phyloP scores from a whole-genome alignment of 805 yeast species.

The Zygoascus bituminiphila region DNA sequence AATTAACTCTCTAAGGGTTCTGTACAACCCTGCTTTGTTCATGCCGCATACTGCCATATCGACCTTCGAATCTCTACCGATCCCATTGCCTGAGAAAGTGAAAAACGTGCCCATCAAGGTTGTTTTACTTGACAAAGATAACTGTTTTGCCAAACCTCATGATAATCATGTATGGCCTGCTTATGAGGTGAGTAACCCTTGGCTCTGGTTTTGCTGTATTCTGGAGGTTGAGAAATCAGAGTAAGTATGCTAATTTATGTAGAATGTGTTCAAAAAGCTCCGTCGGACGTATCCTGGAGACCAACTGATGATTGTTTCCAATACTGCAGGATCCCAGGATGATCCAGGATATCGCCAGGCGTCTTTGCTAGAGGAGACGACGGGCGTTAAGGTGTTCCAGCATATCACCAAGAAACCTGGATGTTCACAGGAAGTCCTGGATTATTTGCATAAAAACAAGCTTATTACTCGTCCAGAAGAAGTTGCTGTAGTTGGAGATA shows the following conservation, averaged over 20 bases:
- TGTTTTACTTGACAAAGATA: conserved; percentile 86
- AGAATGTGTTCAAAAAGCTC: conserved; percentile 47
- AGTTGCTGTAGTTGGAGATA: conserved; percentile 82
- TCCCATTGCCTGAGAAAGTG: conserved; percentile 35
- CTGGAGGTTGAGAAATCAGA: background rate
- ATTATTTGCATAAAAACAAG: conserved; percentile 45
- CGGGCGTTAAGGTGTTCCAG: conserved; percentile 32
- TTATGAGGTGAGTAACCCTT: conserved; percentile 31
- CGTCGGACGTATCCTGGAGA: conserved; percentile 52
- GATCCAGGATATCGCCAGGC: conserved; percentile 60
- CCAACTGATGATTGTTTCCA: conserved; percentile 68
- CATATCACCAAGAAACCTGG: conserved; percentile 31
- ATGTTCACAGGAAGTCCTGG: conserved; percentile 51
- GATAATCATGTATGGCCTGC: conserved; percentile 73
- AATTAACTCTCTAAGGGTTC: conserved; percentile 51
- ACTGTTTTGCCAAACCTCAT: conserved; percentile 84
- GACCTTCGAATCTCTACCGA: conserved; percentile 51
- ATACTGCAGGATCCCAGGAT: conserved; percentile 86
- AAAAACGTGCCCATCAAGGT: conserved; percentile 46
- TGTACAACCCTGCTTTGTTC: conserved; percentile 58
- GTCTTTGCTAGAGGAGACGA: conserved; percentile 44
- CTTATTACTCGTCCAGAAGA: conserved; percentile 44
- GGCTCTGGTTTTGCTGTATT: no score
- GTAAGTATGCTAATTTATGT: background rate
- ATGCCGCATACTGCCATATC: conserved; percentile 52